Conservation (phyloP, 2,329 filamentous ascomycete species). For the Achaetomium macrosporum region DNA sequence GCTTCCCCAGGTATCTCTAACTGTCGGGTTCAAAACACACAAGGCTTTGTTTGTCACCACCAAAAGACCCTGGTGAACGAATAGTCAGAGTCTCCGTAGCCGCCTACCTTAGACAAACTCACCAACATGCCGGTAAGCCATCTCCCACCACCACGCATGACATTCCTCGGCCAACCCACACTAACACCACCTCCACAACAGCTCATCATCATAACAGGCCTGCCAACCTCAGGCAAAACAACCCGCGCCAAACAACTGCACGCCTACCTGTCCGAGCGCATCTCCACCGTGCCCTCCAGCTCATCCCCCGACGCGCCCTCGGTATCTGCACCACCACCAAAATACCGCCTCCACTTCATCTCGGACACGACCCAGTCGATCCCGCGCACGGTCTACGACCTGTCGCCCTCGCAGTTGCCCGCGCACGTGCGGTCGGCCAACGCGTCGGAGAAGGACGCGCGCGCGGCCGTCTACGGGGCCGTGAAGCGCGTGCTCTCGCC, state of each 20-base stretch:
- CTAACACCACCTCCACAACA: slow-evolving; percentile 27
- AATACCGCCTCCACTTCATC: slow-evolving; percentile 66
- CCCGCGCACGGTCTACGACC: slow-evolving; percentile 64
- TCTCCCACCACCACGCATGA: too few species aligned
- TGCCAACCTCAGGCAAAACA: slow-evolving; percentile 64
- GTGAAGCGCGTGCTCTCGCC: slow-evolving; percentile 69
- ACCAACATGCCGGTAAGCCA: not conserved
- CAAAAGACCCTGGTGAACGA: too few species aligned
- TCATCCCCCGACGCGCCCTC: slow-evolving; percentile 3
- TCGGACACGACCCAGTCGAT: slow-evolving; percentile 68
- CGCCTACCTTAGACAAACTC: not conserved
- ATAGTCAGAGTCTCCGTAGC: too few species aligned
- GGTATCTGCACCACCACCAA: slow-evolving; percentile 25
- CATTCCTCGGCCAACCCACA: not conserved
- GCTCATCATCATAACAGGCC: slow-evolving; percentile 62
- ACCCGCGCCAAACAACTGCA: slow-evolving; percentile 61
- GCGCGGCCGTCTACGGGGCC: slow-evolving; percentile 68
- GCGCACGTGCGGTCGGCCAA: slow-evolving; percentile 64
- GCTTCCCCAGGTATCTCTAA: not conserved
- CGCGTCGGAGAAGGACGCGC: slow-evolving; percentile 72
- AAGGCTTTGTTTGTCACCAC: too few species aligned
- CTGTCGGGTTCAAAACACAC: too few species aligned
- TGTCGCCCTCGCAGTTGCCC: slow-evolving; percentile 46
- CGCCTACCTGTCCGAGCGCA: slow-evolving; percentile 55
- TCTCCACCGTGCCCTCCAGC: slow-evolving; percentile 31